Conservation (phyloP, 2,329 filamentous ascomycete species). For the Pseudogymnoascus sp. region DNA sequence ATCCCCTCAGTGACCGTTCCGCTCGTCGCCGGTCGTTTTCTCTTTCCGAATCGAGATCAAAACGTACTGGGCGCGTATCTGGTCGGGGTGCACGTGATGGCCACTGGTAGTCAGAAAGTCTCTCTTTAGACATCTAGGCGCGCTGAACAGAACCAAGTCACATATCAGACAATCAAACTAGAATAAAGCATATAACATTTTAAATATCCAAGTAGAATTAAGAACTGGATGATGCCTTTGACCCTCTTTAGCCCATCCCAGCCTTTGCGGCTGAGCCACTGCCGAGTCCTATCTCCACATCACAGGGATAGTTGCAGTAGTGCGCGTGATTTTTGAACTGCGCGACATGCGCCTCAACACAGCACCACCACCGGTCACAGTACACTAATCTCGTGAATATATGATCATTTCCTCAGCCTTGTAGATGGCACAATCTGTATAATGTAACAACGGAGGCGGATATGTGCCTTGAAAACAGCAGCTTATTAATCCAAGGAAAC, state of each 20-base stretch:
- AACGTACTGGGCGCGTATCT: slow-evolving; percentile 3
- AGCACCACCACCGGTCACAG: background rate
- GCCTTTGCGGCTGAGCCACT: slow-evolving; percentile 2
- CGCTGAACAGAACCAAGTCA: background rate
- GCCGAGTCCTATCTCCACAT: slow-evolving; percentile 7
- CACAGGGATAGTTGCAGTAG: slow-evolving; percentile 1
- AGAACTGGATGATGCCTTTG: background rate
- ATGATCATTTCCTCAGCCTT: slow-evolving; percentile 1
- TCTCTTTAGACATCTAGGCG: slow-evolving; percentile 1
- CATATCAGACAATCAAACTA: background rate
- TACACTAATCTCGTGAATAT: background rate
- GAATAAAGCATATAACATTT: background rate
- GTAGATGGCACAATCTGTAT: background rate
- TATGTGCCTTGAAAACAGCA: background rate
- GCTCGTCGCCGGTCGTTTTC: slow-evolving; percentile 4
- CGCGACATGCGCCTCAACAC: background rate
- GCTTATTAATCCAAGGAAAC: background rate
- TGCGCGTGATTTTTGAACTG: slow-evolving; percentile 2
- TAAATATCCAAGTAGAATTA: background rate
- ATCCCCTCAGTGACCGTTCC: slow-evolving; percentile 1
- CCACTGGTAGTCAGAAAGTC: slow-evolving; percentile 1
- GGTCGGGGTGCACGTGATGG: background rate
- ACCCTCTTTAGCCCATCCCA: background rate
- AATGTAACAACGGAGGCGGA: background rate
- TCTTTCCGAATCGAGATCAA: slow-evolving; percentile 6